Percentiles rank a stretch among this genome's conserved stretches.
Evolutionary conservation across 2,329 filamentous ascomycete species (phyloP).

Genomic region (Monosporascus ibericus): DNA sequence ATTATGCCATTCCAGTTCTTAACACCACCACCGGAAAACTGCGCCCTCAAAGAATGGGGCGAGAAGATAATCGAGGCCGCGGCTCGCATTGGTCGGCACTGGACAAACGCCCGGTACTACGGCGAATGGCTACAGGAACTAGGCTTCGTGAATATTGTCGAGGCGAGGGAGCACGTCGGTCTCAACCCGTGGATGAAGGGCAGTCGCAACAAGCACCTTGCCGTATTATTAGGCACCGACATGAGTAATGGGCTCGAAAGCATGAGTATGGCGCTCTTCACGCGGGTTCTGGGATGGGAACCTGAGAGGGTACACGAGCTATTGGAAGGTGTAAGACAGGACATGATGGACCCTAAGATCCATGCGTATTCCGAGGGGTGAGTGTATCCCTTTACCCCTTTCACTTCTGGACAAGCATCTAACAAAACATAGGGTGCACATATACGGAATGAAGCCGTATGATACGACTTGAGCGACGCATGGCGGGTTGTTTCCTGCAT

Average conservation of each 20-base stretch:
- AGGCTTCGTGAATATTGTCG: constrained; percentile 14
- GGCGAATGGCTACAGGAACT: constrained; percentile 12
- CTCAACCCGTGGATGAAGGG: constrained; percentile 19
- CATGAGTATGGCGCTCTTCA: constrained; percentile 20
- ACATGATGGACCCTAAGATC: constrained; percentile 15
- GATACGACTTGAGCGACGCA: not conserved
- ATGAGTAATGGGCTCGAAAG: constrained; percentile 16
- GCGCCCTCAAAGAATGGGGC: constrained; percentile 17
- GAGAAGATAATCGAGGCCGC: constrained; percentile 14
- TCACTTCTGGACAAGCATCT: not conserved
- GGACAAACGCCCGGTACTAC: constrained; percentile 15
- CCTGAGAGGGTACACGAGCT: constrained; percentile 4
- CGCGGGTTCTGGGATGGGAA: constrained; percentile 17
- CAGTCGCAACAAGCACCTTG: constrained; percentile 14
- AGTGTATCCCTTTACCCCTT: constrained; percentile 2
- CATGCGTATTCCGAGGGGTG: constrained; percentile 19
- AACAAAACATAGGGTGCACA: constrained; percentile 7
- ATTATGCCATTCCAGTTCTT: constrained; percentile 19
- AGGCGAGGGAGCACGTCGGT: constrained; percentile 12
- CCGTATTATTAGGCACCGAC: constrained; percentile 16
- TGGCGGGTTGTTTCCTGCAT: not conserved
- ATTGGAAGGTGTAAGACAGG: constrained; percentile 14
- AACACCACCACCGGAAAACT: constrained; percentile 13
- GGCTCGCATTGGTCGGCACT: constrained; percentile 13
- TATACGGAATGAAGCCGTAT: constrained; percentile 12